A percentile compares a stretch with the other conserved stretches of the same genome.
These are phyloP conservation scores for Cutaneotrichosporon sp. DNA, from an alignment of 1,284 basidiomycete species.

Conservation along the genomic window DNA sequence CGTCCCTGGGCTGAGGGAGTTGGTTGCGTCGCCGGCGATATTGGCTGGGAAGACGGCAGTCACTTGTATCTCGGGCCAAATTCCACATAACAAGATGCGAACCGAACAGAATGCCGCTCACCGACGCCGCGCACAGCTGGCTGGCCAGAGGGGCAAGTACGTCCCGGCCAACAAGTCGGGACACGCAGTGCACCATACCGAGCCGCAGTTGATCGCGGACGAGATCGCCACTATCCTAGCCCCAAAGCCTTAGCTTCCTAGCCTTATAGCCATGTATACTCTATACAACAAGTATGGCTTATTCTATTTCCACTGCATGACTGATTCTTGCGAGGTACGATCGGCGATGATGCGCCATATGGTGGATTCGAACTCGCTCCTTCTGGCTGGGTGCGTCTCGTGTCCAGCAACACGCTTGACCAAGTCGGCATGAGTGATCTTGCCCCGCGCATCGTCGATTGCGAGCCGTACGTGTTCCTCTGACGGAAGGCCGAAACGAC, in stretches of 20 bases:
- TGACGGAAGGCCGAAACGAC: slow-evolving; percentile 49
- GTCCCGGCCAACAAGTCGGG: slow-evolving; percentile 10
- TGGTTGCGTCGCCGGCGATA: neutral
- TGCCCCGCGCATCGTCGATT: slow-evolving; percentile 43
- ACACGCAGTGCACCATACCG: slow-evolving; percentile 8
- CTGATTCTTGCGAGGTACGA: neutral
- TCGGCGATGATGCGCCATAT: slow-evolving; percentile 2
- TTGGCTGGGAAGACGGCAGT: neutral
- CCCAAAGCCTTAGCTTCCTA: neutral
- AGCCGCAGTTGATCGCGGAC: slow-evolving; percentile 10
- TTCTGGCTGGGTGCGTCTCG: slow-evolving; percentile 29
- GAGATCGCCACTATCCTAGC: slow-evolving; percentile 57
- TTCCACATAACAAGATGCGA: slow-evolving; percentile 6
- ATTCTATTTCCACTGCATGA: neutral
- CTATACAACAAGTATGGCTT: neutral
- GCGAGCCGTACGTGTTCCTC: slow-evolving; percentile 38
- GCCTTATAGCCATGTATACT: neutral
- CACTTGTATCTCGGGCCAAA: slow-evolving; percentile 5
- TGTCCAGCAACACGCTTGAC: slow-evolving; percentile 38
- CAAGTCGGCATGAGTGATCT: slow-evolving; percentile 43
- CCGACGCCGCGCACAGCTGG: neutral
- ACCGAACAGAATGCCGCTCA: slow-evolving; percentile 8
- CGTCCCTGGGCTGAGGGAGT: slow-evolving; percentile 4
- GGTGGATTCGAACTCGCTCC: slow-evolving; percentile 26
- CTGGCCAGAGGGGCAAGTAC: slow-evolving; percentile 10